Evolutionary conservation across 305 asterid species (phyloP).

Genomic region (Fraxinus xanthoxyloides): DNA sequence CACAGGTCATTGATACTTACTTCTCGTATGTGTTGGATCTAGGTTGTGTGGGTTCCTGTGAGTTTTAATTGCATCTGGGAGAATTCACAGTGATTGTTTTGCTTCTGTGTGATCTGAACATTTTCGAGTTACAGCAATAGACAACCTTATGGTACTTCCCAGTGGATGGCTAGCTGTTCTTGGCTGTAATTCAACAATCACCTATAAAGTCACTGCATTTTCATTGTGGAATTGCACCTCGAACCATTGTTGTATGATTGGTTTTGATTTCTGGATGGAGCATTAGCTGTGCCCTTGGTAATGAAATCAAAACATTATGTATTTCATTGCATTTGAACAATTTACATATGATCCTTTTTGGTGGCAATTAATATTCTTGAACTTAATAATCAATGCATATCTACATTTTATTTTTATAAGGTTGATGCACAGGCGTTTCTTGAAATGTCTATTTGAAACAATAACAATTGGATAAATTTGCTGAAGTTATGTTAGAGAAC

Average conservation of each 20-base stretch:
- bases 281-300: constrained; percentile 1
- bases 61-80: constrained; percentile 23
- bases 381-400: neutral
- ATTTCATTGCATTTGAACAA: neutral
- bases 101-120: constrained; percentile 22
- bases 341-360: neutral
- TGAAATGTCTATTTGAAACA: neutral
- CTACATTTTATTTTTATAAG: neutral
- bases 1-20: neutral
- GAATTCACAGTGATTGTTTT: constrained; percentile 10
- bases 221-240: neutral
- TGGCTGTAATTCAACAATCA: neutral
- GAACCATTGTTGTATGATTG: constrained; percentile 4
- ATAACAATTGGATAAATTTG: neutral
- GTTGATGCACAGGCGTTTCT: neutral
- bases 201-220: neutral
- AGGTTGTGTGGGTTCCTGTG: constrained; percentile 17
- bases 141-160: constrained; percentile 3
- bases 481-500: neutral
- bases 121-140: neutral
- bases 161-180: constrained; percentile 4
- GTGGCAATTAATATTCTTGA: neutral
- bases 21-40: constrained; percentile 39
- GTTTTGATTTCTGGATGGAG: neutral
- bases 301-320: neutral